Evolutionary conservation across 306 rosid species (phyloP), one percentile per base, ranked within the genome.

Genomic region (Corylus avellana): DNA sequence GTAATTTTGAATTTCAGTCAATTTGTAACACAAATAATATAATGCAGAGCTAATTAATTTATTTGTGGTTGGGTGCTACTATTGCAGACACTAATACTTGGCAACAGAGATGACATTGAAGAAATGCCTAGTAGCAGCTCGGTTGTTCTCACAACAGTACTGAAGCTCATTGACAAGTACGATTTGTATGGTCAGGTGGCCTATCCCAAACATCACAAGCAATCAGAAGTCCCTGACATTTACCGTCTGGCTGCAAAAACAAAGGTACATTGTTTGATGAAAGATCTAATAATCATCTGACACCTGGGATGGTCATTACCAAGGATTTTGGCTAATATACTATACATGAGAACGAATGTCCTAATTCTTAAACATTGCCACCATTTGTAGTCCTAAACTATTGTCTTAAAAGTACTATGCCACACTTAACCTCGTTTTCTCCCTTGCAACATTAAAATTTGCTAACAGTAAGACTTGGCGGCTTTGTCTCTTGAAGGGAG

Each of bases 191-290:
- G 97, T 39, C 93, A 90, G 72, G 97, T 92, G 61, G 96, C 97
- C 51, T 92, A 85, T 81, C 97, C 97, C 56, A 92, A 92, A 84
- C 97, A 92, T 83, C 97, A 92, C 78, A 92, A 88, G 74, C 97
- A 92, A 84, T 86, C 92, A 29, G 85, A 92, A 16, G 96, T 92
- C 80, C 97, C 93, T 12, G 90, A 90, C 37, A 92, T 92, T 57
- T 92, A 92, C 81, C 89, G 93, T 76, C 87, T 92, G 14, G 97
- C 93, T 47, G 96, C 97, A 55, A 92, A 92, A 79, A 88, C 97
- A 32, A 92, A 90, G 97, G 97, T 92, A 75, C 70, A 67, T 66
- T n/a, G 2, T n/a, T n/a, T n/a, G 11, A 39, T 8, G 72, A 42
- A 7, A 6, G 20, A 18, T 67, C 16, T n/a, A 67, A n/a, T 18